Percentiles rank a stretch among this genome's conserved stretches.
Evolutionary conservation across 306 rosid species (phyloP).

Genomic region (Calophaca sinica): DNA sequence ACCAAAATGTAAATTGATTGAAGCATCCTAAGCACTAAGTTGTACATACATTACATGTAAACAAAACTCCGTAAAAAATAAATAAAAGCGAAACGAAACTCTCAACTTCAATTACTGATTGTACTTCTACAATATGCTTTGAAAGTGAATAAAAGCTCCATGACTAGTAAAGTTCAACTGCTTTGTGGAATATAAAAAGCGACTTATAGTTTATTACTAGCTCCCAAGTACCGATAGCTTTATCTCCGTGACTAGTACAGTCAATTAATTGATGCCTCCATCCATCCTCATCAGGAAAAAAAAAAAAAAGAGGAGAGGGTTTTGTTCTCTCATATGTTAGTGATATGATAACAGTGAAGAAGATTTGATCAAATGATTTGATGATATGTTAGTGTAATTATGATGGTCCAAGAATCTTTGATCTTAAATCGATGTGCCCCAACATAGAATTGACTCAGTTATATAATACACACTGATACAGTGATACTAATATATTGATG

Average conservation of each 20-base stretch:
- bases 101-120: too few relatives aligned
- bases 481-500: constrained; percentile 22
- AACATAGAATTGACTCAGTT: constrained; percentile 66
- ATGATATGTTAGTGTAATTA: constrained; percentile 54
- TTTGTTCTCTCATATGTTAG: constrained; percentile 34
- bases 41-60: too few relatives aligned
- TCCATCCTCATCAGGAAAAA: background rate
- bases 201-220: background rate
- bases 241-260: too few relatives aligned
- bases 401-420: constrained; percentile 55
- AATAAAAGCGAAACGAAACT: too few relatives aligned
- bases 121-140: too few relatives aligned
- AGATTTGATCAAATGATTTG: constrained; percentile 47
- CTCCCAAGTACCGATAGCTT: too few relatives aligned
- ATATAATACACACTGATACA: constrained; percentile 41
- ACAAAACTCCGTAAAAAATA: too few relatives aligned
- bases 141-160: too few relatives aligned
- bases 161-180: too few relatives aligned
- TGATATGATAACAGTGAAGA: constrained; percentile 42
- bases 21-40: too few relatives aligned
- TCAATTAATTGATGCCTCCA: too few relatives aligned
- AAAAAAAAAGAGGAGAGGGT: constrained; percentile 18
- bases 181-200: constrained; percentile 11
- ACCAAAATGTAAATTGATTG: too few relatives aligned
- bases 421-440: constrained; percentile 50